Conservation (phyloP, 352 stramenopile species). For the Pythium sukuiense region DNA sequence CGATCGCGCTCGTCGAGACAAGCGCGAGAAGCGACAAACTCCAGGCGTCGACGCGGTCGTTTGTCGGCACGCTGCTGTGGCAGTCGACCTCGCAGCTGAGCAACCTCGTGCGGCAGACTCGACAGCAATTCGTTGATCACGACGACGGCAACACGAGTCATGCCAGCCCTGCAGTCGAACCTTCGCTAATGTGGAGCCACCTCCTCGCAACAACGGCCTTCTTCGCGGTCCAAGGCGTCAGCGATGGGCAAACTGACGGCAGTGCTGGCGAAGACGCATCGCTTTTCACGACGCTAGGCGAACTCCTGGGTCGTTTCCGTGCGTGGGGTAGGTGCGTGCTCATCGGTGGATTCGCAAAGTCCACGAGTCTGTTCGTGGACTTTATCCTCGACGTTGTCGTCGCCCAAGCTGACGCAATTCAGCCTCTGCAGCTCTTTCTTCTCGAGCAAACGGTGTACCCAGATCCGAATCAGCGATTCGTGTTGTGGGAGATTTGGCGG, state of each 20-base stretch:
- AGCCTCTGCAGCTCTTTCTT: slow-evolving; percentile 46
- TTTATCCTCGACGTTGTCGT: slow-evolving; percentile 35
- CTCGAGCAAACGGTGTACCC: slow-evolving; percentile 57
- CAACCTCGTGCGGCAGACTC: slow-evolving; percentile 17
- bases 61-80: slow-evolving; percentile 22
- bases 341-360: slow-evolving; percentile 6
- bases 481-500: slow-evolving; percentile 59
- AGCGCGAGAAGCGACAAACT: slow-evolving; percentile 21
- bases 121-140: slow-evolving; percentile 19
- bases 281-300: slow-evolving; percentile 19
- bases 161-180: not conserved
- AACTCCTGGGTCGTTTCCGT: slow-evolving; percentile 42
- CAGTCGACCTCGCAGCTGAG: slow-evolving; percentile 16
- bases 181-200: slow-evolving; percentile 5
- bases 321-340: slow-evolving; percentile 30
- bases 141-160: not conserved
- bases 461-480: slow-evolving; percentile 34
- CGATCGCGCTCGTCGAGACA: slow-evolving; percentile 18
- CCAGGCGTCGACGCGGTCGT: slow-evolving; percentile 24
- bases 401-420: slow-evolving; percentile 29
- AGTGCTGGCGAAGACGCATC: not conserved
- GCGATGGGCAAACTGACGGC: not conserved
- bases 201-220: slow-evolving; percentile 10
- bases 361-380: slow-evolving; percentile 39
- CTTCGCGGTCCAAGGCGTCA: slow-evolving; percentile 6